Evolutionary conservation across 1,284 basidiomycete genomes (phyloP).

Genomic region (Naganishia albida): DNA sequence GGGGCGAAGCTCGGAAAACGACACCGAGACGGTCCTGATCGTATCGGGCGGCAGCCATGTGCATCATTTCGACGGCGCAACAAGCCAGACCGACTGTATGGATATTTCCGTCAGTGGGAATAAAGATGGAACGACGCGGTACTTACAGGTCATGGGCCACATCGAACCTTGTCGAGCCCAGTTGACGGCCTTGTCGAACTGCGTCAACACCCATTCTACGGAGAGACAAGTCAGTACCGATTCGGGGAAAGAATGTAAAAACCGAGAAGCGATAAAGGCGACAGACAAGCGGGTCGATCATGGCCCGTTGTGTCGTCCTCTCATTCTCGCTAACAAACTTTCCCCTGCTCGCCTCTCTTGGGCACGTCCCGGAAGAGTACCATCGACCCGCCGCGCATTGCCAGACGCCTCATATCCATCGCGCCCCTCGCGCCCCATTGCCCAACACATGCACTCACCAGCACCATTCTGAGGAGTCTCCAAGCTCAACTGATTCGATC

Average conservation of each 20-base stretch:
- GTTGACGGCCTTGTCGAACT: slow-evolving; percentile 94
- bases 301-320: no score
- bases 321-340: no score
- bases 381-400: no score
- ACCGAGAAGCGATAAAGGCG: no score
- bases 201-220: slow-evolving; percentile 91
- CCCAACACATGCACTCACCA: slow-evolving; percentile 62
- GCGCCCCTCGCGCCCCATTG: no score
- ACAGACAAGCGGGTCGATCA: no score
- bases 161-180: slow-evolving; percentile 97
- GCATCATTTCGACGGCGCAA: slow-evolving; percentile 99
- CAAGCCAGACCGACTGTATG: slow-evolving; percentile 82
- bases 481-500: slow-evolving; percentile 79
- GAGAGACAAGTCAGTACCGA: not conserved
- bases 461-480: slow-evolving; percentile 87
- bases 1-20: slow-evolving; percentile 96
- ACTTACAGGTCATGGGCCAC: slow-evolving; percentile 97
- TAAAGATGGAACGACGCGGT: not conserved
- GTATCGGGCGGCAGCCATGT: slow-evolving; percentile 89
- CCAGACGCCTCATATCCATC: no score
- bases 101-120: slow-evolving; percentile 43
- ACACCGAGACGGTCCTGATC: slow-evolving; percentile 98
- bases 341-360: no score
- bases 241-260: not conserved
- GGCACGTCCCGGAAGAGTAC: no score